phyloP scores from a whole-genome alignment of 805 yeast genomes.

The Torulaspora maleeae region DNA sequence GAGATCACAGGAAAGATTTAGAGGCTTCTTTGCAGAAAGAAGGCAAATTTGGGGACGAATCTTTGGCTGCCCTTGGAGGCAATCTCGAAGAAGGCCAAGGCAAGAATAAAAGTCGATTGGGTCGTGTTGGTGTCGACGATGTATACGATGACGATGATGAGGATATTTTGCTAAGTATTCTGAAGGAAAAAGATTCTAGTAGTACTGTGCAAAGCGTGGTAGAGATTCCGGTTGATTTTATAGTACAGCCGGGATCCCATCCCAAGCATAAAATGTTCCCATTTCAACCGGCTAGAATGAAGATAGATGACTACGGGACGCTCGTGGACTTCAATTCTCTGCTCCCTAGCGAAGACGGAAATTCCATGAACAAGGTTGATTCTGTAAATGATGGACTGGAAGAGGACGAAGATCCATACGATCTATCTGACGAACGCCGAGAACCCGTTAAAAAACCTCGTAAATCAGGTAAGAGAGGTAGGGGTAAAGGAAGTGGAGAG shows the following conservation, averaged over 20 bases:
- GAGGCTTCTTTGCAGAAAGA: constrained; percentile 34
- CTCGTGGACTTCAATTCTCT: constrained; percentile 63
- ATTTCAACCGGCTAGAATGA: constrained; percentile 50
- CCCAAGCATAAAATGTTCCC: constrained; percentile 68
- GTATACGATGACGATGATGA: constrained; percentile 36
- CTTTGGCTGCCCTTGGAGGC: constrained; percentile 12
- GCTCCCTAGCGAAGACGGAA: constrained; percentile 47
- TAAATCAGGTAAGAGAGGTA: constrained; percentile 34
- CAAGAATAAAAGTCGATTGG: background rate
- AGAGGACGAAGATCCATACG: constrained; percentile 31
- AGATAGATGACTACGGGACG: constrained; percentile 85
- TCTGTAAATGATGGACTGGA: constrained; percentile 23
- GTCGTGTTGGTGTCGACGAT: constrained; percentile 19
- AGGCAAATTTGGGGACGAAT: constrained; percentile 22
- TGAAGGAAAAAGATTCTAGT: constrained; percentile 13
- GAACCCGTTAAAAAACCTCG: constrained; percentile 20
- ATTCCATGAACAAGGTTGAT: constrained; percentile 30
- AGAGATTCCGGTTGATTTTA: constrained; percentile 30
- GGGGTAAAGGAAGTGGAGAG: constrained; percentile 33
- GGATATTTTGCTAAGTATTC: constrained; percentile 30
- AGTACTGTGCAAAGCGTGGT: constrained; percentile 8
- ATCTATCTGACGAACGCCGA: constrained; percentile 24
- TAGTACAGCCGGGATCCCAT: constrained; percentile 22
- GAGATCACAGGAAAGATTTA: constrained; percentile 38
- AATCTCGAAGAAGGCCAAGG: constrained; percentile 1